Evolutionary conservation across 2,329 filamentous ascomycete species (phyloP), one percentile per base, ranked within the genome.

Genomic region (Colletotrichum abscissum): DNA sequence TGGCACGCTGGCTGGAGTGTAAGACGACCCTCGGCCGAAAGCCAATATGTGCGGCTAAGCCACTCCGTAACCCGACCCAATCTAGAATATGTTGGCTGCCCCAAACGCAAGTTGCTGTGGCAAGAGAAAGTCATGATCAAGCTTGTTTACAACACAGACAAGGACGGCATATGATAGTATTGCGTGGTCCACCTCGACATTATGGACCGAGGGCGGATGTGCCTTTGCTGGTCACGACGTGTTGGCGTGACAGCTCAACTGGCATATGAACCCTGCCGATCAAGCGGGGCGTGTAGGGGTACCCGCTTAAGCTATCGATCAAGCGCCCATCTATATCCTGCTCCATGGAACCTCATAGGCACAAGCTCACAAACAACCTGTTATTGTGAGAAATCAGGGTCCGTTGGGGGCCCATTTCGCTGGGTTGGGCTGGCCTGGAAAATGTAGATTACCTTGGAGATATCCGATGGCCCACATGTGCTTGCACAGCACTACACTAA

Each of bases 311-410:
- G 55, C 24, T n/a, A 30, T 54, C 22, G 22, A 12, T 14, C 52
- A n/a, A 14, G 16, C 35, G 2, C 30, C 26, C 24, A 22, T 65
- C 4, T 24, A 62, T 52, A 33, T 58, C 33, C 5, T 69, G 22
- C 28, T 49, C 19, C 35, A 26, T 46, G 16, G 46, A 19, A 52
- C 52, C 58, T 68, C 38, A 38, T 4, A 19, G n/a, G 5, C 35
- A 42, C 26, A 11, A 49, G 59, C 16, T 19, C 30, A 24, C 65
- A 49, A 38, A 52, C 28, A 64, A 56, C 24, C 26, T 60, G 14
- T 49, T 38, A 33, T 57, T 63, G 55, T 60, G 33, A 49, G 46
- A 65, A 56, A 64, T 57, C 60, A 42, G 67, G 70, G 70, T 65
- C 66, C 60, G 63, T 7, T 55, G 26, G 56, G 56, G 55, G 63